Evolutionary conservation across 306 rosid genomes (phyloP), one percentile per base, ranked within the genome.

Genomic region (Sphenostylis stenocarpa): DNA sequence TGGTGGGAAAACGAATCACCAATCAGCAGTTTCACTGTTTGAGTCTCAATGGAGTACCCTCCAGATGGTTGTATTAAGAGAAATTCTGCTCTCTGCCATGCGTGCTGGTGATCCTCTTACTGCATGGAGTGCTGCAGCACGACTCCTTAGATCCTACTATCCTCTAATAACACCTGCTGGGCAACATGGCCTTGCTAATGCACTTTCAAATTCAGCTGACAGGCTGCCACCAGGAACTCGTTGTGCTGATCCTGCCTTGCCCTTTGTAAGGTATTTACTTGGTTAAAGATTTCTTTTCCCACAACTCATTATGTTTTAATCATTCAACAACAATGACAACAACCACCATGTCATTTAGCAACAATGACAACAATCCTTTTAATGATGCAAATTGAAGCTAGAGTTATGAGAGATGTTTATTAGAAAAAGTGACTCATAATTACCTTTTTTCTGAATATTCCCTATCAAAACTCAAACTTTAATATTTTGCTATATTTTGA

Each of bases 31-130:
- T 77, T 84, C 93, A 49, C 83, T 92, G 68, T 95, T 92, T 72
- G 99, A 92, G 84, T 92, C 97, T 78, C 99, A 95, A 58, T 95
- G 99, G 99, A 92, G 97, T 81, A 92, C 97, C 67, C 80, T 95
- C 38, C 99, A 92, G 85, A 95, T 95, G 99, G 97, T 96, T 58
- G 94, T 92, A 61, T 72, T 96, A 75, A 91, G 99, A 81, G 99
- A 96, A 82, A 96, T 96, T 87, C 88, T 96, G 60, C 84, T 96
- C 70, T 96, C 98, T 70, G 97, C 97, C 68, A 88, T 91, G 62
- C 94, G 98, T 53, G 96, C 99, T 39, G 99, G 98, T 57, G 99
- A 96, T 86, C 99, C 99, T 82, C 99, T 96, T 72, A 89, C 97
- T 83, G 97, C 99, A 63, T 96, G 99, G 99, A 90, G 98, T 84